Percentiles rank a stretch among this genome's conserved stretches.
Conservation (phyloP, 768 basidiomycete genomes). For the Pleurotus sapidus region DNA sequence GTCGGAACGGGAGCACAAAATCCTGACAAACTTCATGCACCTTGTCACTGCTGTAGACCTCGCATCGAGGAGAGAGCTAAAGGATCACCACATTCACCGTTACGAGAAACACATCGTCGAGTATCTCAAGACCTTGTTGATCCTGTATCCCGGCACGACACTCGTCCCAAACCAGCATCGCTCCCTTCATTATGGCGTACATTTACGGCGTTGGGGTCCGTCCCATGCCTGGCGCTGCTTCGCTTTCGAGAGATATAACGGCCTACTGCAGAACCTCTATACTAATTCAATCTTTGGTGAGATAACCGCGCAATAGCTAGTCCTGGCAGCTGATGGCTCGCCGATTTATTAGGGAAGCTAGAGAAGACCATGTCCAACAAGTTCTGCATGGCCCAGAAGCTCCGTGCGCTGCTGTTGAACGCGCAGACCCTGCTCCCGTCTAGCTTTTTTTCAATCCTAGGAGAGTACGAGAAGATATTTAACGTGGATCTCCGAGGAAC, state of each 20-base stretch:
- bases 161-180: constrained; percentile 28
- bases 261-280: neutral
- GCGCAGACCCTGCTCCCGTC: too few species aligned
- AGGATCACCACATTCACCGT: neutral
- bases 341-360: too few species aligned
- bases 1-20: constrained; percentile 6
- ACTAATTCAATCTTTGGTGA: neutral
- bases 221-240: constrained; percentile 10
- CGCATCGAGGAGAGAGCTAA: constrained; percentile 14
- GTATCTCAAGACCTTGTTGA: constrained; percentile 16
- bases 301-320: neutral
- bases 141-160: constrained; percentile 19
- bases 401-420: too few species aligned
- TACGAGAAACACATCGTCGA: constrained; percentile 12
- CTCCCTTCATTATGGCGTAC: constrained; percentile 25
- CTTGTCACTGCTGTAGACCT: constrained; percentile 21
- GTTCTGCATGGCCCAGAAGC: too few species aligned
- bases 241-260: neutral
- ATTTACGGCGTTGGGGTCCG: constrained; percentile 25
- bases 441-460: too few species aligned
- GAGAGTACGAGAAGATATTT: neutral
- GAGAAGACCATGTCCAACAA: too few species aligned
- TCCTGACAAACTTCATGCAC: constrained; percentile 29
- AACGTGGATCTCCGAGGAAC: constrained; percentile 10
- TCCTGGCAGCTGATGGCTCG: neutral